phyloP scores from a whole-genome alignment of 73 alveolate genomes.

The Breviolum minutum region DNA sequence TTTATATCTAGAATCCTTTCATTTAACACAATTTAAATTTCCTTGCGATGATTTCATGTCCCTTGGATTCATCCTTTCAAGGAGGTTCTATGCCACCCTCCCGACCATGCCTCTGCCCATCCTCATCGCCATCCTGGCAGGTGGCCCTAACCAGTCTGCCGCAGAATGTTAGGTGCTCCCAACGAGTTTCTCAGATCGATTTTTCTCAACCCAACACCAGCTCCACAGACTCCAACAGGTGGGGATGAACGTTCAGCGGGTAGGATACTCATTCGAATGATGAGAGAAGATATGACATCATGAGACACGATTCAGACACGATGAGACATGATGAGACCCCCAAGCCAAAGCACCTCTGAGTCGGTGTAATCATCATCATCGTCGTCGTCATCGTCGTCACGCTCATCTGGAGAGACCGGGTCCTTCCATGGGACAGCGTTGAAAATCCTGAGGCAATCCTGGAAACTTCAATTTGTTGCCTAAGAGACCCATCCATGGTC shows the following conservation, averaged over 20 bases:
- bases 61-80: too few relatives aligned
- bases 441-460: not conserved
- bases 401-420: slow-evolving; percentile 41
- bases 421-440: too few relatives aligned
- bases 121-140: slow-evolving; percentile 20
- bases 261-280: not conserved
- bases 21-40: too few relatives aligned
- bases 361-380: slow-evolving; percentile 48
- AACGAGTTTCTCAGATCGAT: too few relatives aligned
- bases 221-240: too few relatives aligned
- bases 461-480: not conserved
- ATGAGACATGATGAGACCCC: not conserved
- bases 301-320: not conserved
- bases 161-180: too few relatives aligned
- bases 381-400: slow-evolving; percentile 48
- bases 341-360: not conserved
- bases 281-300: too few relatives aligned
- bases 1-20: too few relatives aligned
- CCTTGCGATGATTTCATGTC: too few relatives aligned
- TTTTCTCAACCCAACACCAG: too few relatives aligned
- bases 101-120: slow-evolving; percentile 26
- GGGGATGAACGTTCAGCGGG: not conserved
- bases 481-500: not conserved
- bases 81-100: too few relatives aligned
- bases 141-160: not conserved